Evolutionary conservation across 1,284 basidiomycete genomes (phyloP), one percentile per base, ranked within the genome.

Genomic region (Cutaneotrichosporon cavernicola): DNA sequence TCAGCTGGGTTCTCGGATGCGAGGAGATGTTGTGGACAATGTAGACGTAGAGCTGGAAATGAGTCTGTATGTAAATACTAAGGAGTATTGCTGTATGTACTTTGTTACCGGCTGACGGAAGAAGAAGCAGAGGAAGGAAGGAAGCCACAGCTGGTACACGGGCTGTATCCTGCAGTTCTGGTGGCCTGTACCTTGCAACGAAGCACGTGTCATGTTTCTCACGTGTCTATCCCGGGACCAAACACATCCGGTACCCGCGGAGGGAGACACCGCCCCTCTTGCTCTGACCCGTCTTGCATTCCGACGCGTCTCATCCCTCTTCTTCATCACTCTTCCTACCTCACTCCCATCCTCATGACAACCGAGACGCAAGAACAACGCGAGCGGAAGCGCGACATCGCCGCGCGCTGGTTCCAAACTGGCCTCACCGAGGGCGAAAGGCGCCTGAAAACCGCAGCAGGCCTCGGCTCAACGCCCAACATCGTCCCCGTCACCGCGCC

Each of bases 381-480:
- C 13, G 57, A 62, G 8, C 62, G 65, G 36, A 67, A 67, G 43
- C 65, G 65, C 60, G 65, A 67, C 60, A 58, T 64, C 38, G 65
- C 60, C 26, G 58, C 65, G 0, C 56, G 56, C 10, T 56, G 40
- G 36, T 7, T 62, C n/a, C 57, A 61, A 22, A 32, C 30, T 3
- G 63, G 66, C 18, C 51, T 65, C 13, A 30, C 58, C 16, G 43
- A 62, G 21, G 61, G 61, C 13, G 66, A 63, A 51, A 36, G 51
- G 11, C 43, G 22, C n/a, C 40, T 67, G 8, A 67, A 67, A 43
- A 34, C 38, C 18, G 58, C 63, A 5, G 43, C 55, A 10, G 66
- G 66, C 5, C 63, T 67, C 31, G 66, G 66, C 26, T 21, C 43
- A 16, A 47, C 40, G 18, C 66, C 63, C n/a, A 67, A 67, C 31